Percentiles rank a stretch among this genome's conserved stretches.
Conservation (phyloP, 306 rosid genomes). For the Prunus davidiana region DNA sequence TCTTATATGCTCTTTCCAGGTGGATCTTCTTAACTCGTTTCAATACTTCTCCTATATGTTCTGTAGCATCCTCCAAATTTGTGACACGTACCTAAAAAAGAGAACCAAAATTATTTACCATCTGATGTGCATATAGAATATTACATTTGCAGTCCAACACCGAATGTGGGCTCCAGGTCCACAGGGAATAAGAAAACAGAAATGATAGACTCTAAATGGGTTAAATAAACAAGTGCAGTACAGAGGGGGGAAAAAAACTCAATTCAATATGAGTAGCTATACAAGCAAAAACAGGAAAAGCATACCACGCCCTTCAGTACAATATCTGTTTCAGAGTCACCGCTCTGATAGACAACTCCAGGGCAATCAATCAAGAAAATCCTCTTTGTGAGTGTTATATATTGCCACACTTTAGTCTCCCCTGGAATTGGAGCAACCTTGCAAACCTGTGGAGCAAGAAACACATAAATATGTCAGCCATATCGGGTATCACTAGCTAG, state of each 20-base stretch:
- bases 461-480: conserved; percentile 10
- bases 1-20: conserved; percentile 83
- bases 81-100: conserved; percentile 84
- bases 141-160: neutral
- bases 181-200: neutral
- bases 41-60: conserved; percentile 93
- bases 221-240: neutral
- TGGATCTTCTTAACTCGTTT: conserved; percentile 89
- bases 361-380: conserved; percentile 94
- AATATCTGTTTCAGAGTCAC: conserved; percentile 81
- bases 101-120: neutral
- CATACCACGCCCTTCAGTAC: conserved; percentile 96
- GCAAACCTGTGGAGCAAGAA: conserved; percentile 63
- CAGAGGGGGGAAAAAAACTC: neutral
- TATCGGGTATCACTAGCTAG: neutral
- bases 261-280: neutral
- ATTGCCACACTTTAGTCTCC: conserved; percentile 97
- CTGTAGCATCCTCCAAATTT: conserved; percentile 86
- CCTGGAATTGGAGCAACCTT: conserved; percentile 99
- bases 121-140: neutral
- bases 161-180: neutral
- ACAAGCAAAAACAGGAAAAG: neutral
- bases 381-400: conserved; percentile 92
- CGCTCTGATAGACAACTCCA: conserved; percentile 84
- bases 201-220: neutral